Base-by-base conservation (phyloP, 768 basidiomycete genomes). In the Tremella yokohamensis region DNA sequence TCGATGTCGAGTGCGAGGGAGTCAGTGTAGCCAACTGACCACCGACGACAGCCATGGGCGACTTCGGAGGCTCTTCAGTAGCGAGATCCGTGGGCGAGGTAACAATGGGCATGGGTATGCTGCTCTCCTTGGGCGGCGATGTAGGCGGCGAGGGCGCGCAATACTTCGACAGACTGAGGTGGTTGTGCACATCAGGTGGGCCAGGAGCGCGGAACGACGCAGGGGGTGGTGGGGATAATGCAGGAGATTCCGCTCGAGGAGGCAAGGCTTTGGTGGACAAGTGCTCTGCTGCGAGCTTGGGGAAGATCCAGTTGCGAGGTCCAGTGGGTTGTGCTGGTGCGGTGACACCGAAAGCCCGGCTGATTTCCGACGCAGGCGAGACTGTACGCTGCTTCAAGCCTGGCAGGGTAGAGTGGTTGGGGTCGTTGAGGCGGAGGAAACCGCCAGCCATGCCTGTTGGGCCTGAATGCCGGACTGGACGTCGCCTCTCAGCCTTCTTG, bases 141-240 rank as follows among this genome's bases (percentile, higher is more conserved):
- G 60, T 54, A 8, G 72, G 75, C 15, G 75, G 70, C 1, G 73
- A 70, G 8, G 75, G 75, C 2, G 75, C 75, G 54, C 73, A 76
- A 54, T 75, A 75, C 47, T 65, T 65, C 12, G 62, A 62, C n/a
- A 76, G 62, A n/a, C 64, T 57, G 3, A 76, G 69, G 42, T 73
- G 70, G 15, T 67, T 63, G 44, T 72, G 66, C 8, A 70, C 64
- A 34, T 73, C 70, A 15, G 75, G 73, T 15, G 62, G 55, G n/a
- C 60, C 49, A 48, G 75, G 73, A 16, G 64, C 59, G 37, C 50
- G 56, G 59, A 60, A 70, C 12, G 64, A 58, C 11, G 64, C 59
- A n/a, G 66, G 60, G 0, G 69, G 70, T 26, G 68, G 54, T 16
- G 60, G 55, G 8, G 66, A 49, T 11, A 49, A 56, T n/a, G 62